Percentiles rank a stretch among this genome's conserved stretches.
These are phyloP conservation scores for Globisporangium splendens DNA, from an alignment of 352 stramenopile species.

Conservation along the genomic window DNA sequence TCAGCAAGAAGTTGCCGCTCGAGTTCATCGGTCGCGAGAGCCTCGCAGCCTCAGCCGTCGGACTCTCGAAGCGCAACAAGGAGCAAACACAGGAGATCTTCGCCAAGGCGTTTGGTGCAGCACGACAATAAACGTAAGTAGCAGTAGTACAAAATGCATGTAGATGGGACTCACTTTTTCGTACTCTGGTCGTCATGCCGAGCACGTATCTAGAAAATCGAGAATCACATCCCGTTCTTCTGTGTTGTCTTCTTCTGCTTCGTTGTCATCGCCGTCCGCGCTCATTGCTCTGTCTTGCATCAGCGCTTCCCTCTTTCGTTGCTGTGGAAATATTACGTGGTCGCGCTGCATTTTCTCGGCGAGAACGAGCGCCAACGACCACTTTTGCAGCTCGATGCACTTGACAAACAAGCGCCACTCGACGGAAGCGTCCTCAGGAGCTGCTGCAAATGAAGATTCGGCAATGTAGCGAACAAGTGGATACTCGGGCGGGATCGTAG, in stretches of 20 bases:
- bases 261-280: too few relatives aligned
- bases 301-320: background rate
- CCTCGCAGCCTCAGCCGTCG: conserved; percentile 67
- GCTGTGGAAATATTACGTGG: background rate
- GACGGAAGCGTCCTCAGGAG: background rate
- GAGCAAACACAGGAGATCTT: conserved; percentile 68
- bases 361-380: conserved; percentile 21
- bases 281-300: background rate
- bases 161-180: background rate
- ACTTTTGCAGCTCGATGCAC: conserved; percentile 19
- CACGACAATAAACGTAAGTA: conserved; percentile 7
- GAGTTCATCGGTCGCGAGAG: conserved; percentile 74
- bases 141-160: conserved; percentile 7
- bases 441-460: conserved; percentile 8
- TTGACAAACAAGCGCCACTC: conserved; percentile 25
- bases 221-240: conserved; percentile 8
- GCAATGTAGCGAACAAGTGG: conserved; percentile 19
- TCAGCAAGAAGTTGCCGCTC: conserved; percentile 51
- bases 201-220: conserved; percentile 12
- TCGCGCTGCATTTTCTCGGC: conserved; percentile 22
- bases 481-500: conserved; percentile 10
- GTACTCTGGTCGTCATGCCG: background rate
- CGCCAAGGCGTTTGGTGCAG: conserved; percentile 45
- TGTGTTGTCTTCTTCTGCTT: background rate
- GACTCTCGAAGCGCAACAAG: conserved; percentile 65